Evolutionary conservation across 2,329 filamentous ascomycete genomes (phyloP).

Genomic region (Epichloe typhina): DNA sequence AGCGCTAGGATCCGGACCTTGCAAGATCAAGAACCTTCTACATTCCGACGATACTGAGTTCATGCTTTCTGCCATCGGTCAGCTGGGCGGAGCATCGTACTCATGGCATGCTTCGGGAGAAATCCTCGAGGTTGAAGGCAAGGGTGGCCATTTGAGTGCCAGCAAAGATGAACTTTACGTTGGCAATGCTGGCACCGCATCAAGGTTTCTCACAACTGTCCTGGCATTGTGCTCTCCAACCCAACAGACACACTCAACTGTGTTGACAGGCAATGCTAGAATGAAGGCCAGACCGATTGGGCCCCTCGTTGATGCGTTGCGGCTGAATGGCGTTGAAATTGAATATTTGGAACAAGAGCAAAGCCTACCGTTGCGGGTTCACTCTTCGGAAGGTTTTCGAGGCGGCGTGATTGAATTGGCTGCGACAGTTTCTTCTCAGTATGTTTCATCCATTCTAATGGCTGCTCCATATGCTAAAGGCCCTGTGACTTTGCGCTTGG

Average conservation of each 20-base stretch:
- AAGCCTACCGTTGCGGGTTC: constrained; percentile 72
- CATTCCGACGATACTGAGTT: constrained; percentile 96
- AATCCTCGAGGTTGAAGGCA: constrained; percentile 76
- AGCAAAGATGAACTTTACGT: constrained; percentile 72
- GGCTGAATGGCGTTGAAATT: constrained; percentile 74
- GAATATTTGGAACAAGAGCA: constrained; percentile 74
- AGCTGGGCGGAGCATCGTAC: constrained; percentile 76
- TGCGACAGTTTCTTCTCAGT: constrained; percentile 96
- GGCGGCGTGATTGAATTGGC: constrained; percentile 85
- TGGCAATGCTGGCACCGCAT: constrained; percentile 92
- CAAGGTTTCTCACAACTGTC: constrained; percentile 86
- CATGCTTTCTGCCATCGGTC: constrained; percentile 85
- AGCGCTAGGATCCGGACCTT: constrained; percentile 74
- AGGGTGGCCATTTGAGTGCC: constrained; percentile 72
- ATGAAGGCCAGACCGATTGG: constrained; percentile 97
- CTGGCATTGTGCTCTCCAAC: constrained; percentile 66
- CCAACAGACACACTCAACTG: constrained; percentile 46
- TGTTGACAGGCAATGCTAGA: constrained; percentile 83
- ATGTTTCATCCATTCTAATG: constrained; percentile 94
- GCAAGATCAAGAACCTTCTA: constrained; percentile 79
- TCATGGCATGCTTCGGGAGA: constrained; percentile 93
- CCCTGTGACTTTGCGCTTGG: constrained; percentile 75
- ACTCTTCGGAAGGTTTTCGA: constrained; percentile 68
- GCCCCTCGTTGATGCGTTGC: constrained; percentile 79
- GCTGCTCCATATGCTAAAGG: constrained; percentile 93